phyloP scores from a whole-genome alignment of 768 basidiomycete species.

The Mycena vitilis region DNA sequence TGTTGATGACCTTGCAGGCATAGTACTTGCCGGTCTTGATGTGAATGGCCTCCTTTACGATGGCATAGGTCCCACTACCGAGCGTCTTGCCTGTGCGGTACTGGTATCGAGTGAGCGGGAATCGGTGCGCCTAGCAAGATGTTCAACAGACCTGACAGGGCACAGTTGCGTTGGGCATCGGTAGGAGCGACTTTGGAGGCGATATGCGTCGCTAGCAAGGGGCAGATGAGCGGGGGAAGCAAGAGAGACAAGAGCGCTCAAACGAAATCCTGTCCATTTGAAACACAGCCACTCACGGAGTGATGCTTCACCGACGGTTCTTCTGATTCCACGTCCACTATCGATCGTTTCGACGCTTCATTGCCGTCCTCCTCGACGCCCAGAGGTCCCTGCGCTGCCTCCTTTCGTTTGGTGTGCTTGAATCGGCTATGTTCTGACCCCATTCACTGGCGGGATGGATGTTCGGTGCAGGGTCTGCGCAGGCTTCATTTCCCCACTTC shows the following conservation, averaged over 20 bases:
- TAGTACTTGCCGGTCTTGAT: constrained; percentile 93
- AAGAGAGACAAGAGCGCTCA: constrained; percentile 1
- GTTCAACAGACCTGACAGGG: constrained; percentile 56
- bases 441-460: background rate
- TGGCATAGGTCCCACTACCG: constrained; percentile 94
- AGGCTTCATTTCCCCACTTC: background rate
- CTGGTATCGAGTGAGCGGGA: constrained; percentile 47
- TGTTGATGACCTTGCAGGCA: constrained; percentile 99
- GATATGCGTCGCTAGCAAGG: background rate
- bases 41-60: constrained; percentile 95
- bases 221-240: background rate
- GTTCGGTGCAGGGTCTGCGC: background rate
- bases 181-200: background rate
- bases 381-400: background rate
- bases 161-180: constrained; percentile 47
- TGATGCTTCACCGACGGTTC: background rate
- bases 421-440: constrained; percentile 13
- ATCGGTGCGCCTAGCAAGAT: background rate
- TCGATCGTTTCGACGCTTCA: too few relatives aligned
- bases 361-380: background rate
- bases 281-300: constrained; percentile 22
- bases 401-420: background rate
- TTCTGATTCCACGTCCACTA: constrained; percentile 1
- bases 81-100: constrained; percentile 90
- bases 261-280: constrained; percentile 11